A percentile compares a stretch with the other conserved stretches of the same genome.
These are phyloP conservation scores for Syncephalastrum sp. DNA, from an alignment of 371 early-diverging fungal species.

Conservation along the genomic window DNA sequence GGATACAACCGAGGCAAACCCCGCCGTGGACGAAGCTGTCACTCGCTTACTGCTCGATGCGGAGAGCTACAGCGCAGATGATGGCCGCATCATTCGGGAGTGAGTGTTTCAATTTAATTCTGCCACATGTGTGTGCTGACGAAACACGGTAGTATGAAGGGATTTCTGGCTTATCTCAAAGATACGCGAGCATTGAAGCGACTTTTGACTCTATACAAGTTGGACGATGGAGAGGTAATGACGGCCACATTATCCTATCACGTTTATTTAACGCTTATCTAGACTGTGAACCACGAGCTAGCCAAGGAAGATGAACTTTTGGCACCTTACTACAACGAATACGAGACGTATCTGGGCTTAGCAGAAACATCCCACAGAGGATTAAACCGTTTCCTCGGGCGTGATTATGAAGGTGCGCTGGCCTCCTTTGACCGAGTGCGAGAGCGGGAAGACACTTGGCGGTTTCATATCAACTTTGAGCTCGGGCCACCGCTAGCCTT, in stretches of 20 bases:
- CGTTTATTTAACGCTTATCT: not conserved
- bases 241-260: not conserved
- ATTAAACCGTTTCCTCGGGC: conserved; percentile 15
- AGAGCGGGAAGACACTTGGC: conserved; percentile 31
- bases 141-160: not conserved
- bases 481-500: no score
- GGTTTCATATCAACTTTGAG: no score
- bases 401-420: conserved; percentile 19
- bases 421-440: conserved; percentile 24
- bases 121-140: no score
- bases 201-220: conserved; percentile 8
- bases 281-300: not conserved
- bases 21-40: no score
- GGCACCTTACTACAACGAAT: conserved; percentile 22
- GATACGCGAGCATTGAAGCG: conserved; percentile 10
- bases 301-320: conserved; percentile 11
- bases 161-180: conserved; percentile 19
- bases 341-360: conserved; percentile 18
- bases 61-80: conserved; percentile 11
- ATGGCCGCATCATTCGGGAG: conserved; percentile 29
- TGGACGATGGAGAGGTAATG: not conserved
- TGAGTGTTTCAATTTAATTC: conserved; percentile 5
- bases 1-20: no score
- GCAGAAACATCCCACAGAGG: conserved; percentile 17
- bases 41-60: not conserved